Percentiles rank a stretch among this genome's conserved stretches.
Conservation (phyloP, 805 yeast species). For the Kodamaea jinghongensis region DNA sequence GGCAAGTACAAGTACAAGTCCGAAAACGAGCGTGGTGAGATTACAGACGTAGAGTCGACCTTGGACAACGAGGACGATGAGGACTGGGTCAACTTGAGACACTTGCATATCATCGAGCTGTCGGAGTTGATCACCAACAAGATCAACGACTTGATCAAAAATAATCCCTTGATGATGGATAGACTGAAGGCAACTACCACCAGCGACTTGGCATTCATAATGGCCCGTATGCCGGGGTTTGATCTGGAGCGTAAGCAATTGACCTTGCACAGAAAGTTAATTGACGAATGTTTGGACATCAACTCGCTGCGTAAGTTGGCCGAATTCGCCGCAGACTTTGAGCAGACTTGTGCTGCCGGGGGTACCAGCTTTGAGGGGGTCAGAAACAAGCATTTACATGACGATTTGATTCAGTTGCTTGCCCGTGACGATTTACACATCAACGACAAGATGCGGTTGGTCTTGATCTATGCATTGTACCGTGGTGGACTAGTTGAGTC, state of each 20-base stretch:
- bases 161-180: constrained; percentile 75
- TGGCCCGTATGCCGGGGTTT: constrained; percentile 65
- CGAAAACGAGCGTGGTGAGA: constrained; percentile 50
- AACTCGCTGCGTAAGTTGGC: constrained; percentile 60
- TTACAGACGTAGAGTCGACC: constrained; percentile 28
- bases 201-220: constrained; percentile 70
- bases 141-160: constrained; percentile 62
- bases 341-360: constrained; percentile 74
- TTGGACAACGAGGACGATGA: constrained; percentile 64
- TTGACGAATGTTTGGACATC: constrained; percentile 61
- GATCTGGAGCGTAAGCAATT: constrained; percentile 63
- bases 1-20: constrained; percentile 49
- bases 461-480: constrained; percentile 71
- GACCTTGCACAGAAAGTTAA: constrained; percentile 56
- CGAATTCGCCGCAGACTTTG: constrained; percentile 73
- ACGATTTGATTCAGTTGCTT: constrained; percentile 56
- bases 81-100: constrained; percentile 70
- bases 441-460: constrained; percentile 70
- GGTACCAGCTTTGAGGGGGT: constrained; percentile 70
- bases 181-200: constrained; percentile 61
- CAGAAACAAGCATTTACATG: constrained; percentile 57
- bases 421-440: constrained; percentile 46
- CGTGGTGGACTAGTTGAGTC: constrained; percentile 76
- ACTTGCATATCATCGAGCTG: constrained; percentile 72
- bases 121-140: constrained; percentile 57